Conservation (phyloP, 495 filamentous ascomycete species). For the Tuber brumale region DNA sequence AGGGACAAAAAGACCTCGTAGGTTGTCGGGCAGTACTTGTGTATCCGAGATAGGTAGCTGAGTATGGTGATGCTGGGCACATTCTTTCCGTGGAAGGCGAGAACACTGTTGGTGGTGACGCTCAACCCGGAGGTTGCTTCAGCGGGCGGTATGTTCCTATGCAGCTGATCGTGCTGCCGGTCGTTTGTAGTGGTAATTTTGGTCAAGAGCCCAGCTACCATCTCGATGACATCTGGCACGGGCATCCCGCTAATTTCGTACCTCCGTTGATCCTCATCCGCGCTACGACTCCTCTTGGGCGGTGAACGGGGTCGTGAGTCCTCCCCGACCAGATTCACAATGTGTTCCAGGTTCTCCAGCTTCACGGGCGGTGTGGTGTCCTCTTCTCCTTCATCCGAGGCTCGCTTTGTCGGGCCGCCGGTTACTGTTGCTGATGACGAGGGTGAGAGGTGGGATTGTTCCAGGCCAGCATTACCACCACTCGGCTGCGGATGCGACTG, state of each 20-base stretch:
- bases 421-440: constrained; percentile 17
- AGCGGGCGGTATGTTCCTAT: constrained; percentile 60
- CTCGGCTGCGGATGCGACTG: constrained; percentile 22
- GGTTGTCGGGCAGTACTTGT: constrained; percentile 98
- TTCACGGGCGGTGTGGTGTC: constrained; percentile 24
- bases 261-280: constrained; percentile 33
- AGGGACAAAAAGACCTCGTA: constrained; percentile 96
- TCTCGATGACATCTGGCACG: constrained; percentile 95
- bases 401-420: constrained; percentile 29
- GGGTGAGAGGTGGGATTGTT: constrained; percentile 8
- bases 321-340: constrained; percentile 38
- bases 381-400: constrained; percentile 21
- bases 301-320: constrained; percentile 26
- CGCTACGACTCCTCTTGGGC: constrained; percentile 25
- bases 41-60: constrained; percentile 91
- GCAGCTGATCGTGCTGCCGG: constrained; percentile 74
- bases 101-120: constrained; percentile 76
- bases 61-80: constrained; percentile 94
- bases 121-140: constrained; percentile 58
- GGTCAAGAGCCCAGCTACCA: constrained; percentile 96
- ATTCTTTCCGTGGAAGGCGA: constrained; percentile 99
- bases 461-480: not conserved
- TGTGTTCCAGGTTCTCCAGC: constrained; percentile 34
- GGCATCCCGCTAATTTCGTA: constrained; percentile 99
- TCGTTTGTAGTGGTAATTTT: constrained; percentile 99